These are phyloP conservation scores for Pseudoperonospora humuli DNA, from an alignment of 352 stramenopile genomes.

Conservation along the genomic window DNA sequence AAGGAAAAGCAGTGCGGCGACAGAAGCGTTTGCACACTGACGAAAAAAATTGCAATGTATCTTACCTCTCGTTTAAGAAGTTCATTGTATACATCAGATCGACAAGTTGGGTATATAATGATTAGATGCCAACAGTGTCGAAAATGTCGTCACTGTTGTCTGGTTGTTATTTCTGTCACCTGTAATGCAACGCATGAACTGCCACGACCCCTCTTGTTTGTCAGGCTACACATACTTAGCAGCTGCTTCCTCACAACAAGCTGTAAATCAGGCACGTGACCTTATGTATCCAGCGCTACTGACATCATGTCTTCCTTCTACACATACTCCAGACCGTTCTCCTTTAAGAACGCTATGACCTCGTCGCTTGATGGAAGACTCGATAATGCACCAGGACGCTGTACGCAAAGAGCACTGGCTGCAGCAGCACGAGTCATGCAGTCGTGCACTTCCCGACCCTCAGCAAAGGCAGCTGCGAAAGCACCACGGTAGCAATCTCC, in stretches of 20 bases:
- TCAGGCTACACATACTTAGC: too few relatives aligned
- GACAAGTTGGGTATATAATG: neutral
- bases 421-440: conserved; percentile 48
- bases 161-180: too few relatives aligned
- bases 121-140: too few relatives aligned
- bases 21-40: neutral
- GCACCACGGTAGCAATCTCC: conserved; percentile 71
- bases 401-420: conserved; percentile 61
- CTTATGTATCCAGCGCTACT: too few relatives aligned
- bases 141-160: too few relatives aligned
- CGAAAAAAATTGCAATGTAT: conserved; percentile 26
- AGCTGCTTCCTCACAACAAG: too few relatives aligned
- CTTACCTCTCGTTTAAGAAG: conserved; percentile 9
- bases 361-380: conserved; percentile 49
- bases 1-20: conserved; percentile 5
- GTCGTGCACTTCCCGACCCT: conserved; percentile 37
- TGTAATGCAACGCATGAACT: too few relatives aligned
- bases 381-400: conserved; percentile 49
- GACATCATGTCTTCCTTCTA: conserved; percentile 16
- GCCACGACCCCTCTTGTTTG: too few relatives aligned
- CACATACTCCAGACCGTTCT: conserved; percentile 7
- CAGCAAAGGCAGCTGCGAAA: conserved; percentile 53
- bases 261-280: too few relatives aligned
- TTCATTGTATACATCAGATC: neutral
- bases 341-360: conserved; percentile 27